Base-by-base conservation (phyloP, 2,329 filamentous ascomycete species). In the Colletotrichum viniferum region DNA sequence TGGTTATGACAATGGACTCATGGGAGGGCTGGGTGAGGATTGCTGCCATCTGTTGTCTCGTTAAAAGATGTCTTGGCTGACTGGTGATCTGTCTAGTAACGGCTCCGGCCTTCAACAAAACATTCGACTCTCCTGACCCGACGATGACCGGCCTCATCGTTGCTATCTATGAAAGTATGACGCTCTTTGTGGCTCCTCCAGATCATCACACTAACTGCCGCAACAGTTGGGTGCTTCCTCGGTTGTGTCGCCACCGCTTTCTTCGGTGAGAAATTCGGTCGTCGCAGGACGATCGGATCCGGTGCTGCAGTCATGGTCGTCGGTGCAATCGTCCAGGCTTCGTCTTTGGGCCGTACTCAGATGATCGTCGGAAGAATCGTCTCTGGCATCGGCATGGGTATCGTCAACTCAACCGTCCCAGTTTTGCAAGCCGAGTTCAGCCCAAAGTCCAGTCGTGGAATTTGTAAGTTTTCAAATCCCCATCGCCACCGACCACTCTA, bases 321-420 rank as follows among this genome's bases (percentile, higher is more conserved):
- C 1, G 88, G 88, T 4, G 86, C 87, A 1, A 76, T 86, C 7
- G 78, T 89, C 4, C 87, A 89, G 77, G 83, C 85, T 2, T 81
- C 85, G 0, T 83, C 86, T 0, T 87, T 83, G 73, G 82, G 80
- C n/a, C 83, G 85, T 7, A 78, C 85, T 1, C 86, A 87, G 69
- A 82, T 88, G 73, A 84, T 88, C 43, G 82, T 88, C 9, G 88
- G 85, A 3, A 82, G 88, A 14, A 84, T 88, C 32, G 82, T 90
- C 12, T 85, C 88, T 1, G 88, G 88, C 7, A 77, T 88, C 10
- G 88, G 88, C 0, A 85, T 87, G 56, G 87, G 87, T 12, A 84
- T 87, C 48, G 83, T 86, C 78, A 88, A 86, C 76, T 85, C 84
- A 0, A 88, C 86, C 0, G 85, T 85, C 0, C 86, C 87, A 2